Conservation (phyloP, 2,329 filamentous ascomycete genomes). For the Ascomycota sp. region DNA sequence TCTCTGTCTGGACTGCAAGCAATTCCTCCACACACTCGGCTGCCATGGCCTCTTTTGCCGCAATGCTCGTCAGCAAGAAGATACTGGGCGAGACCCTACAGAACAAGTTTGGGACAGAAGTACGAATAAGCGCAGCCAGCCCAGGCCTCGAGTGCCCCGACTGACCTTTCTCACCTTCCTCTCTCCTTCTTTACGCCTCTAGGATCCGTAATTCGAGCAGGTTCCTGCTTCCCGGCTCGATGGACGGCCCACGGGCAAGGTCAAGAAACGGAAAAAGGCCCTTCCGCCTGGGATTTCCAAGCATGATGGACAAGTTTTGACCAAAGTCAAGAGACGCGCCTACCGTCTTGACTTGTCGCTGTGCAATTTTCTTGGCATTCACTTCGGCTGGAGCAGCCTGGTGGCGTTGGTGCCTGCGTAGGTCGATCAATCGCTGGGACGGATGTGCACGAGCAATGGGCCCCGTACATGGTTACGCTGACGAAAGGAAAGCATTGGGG, state of each 20-base stretch:
- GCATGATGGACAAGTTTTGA: slow-evolving; percentile 66
- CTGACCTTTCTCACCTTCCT: slow-evolving; percentile 4
- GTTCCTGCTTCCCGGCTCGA: slow-evolving; percentile 53
- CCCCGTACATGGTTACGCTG: no score
- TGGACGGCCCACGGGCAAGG: slow-evolving; percentile 45
- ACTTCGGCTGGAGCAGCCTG: slow-evolving; percentile 76
- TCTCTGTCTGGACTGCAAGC: not conserved
- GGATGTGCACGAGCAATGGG: no score
- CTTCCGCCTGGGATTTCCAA: slow-evolving; percentile 64
- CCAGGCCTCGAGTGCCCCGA: no score
- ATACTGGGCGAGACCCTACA: slow-evolving; percentile 33
- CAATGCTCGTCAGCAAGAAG: slow-evolving; percentile 34
- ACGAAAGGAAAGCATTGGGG: slow-evolving; percentile 46
- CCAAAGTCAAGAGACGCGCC: slow-evolving; percentile 65
- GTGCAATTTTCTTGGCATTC: slow-evolving; percentile 61
- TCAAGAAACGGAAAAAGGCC: slow-evolving; percentile 70
- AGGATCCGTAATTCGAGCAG: slow-evolving; percentile 84
- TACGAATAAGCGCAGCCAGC: no score
- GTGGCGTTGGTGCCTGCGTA: slow-evolving; percentile 69
- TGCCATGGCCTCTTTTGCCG: slow-evolving; percentile 29
- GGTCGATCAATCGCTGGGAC: no score
- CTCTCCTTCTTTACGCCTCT: slow-evolving; percentile 6
- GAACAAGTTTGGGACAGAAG: slow-evolving; percentile 38
- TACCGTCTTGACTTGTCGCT: slow-evolving; percentile 72
- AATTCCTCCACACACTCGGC: not conserved